A percentile compares a stretch with the other conserved stretches of the same genome.
phyloP scores from a whole-genome alignment of 1,284 basidiomycete genomes.

The Dichomitus squalens region DNA sequence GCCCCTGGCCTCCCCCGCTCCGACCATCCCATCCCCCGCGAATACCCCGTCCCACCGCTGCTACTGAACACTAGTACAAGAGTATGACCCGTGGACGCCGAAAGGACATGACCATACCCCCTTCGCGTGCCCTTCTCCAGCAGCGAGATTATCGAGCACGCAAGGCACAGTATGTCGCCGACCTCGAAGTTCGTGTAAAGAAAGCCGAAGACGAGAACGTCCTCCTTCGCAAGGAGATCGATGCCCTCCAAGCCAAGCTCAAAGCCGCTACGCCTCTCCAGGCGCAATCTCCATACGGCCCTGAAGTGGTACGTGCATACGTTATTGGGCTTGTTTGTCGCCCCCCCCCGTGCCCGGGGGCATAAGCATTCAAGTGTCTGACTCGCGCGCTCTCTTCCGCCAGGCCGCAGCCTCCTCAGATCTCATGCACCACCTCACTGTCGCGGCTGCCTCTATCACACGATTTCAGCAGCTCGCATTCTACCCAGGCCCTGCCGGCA shows the following conservation, averaged over 20 bases:
- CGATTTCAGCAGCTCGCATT: conserved; percentile 38
- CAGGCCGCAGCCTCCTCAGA: conserved; percentile 54
- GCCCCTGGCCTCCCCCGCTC: conserved; percentile 7
- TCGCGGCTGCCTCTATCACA: conserved; percentile 47
- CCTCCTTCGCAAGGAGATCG: conserved; percentile 50
- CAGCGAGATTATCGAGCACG: conserved; percentile 68
- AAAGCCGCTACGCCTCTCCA: conserved; percentile 13
- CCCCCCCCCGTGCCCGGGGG: neutral
- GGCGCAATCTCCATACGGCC: conserved; percentile 30
- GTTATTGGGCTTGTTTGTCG: neutral
- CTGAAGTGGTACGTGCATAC: conserved; percentile 44
- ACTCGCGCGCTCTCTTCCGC: conserved; percentile 3
- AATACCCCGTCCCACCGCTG: neutral
- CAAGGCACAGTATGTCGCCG: conserved; percentile 56
- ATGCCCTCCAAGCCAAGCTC: conserved; percentile 29
- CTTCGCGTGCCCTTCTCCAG: conserved; percentile 44
- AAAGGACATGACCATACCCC: conserved; percentile 60
- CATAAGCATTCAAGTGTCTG: neutral
- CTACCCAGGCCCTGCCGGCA: conserved; percentile 25
- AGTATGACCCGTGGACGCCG: conserved; percentile 64
- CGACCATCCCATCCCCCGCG: neutral
- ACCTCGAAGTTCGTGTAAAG: conserved; percentile 55
- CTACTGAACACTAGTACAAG: neutral
- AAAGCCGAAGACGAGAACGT: conserved; percentile 57
- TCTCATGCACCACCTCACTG: conserved; percentile 49